Conservation (phyloP, 164 flowering plant species). For the Tetrastigma voinierianum region DNA sequence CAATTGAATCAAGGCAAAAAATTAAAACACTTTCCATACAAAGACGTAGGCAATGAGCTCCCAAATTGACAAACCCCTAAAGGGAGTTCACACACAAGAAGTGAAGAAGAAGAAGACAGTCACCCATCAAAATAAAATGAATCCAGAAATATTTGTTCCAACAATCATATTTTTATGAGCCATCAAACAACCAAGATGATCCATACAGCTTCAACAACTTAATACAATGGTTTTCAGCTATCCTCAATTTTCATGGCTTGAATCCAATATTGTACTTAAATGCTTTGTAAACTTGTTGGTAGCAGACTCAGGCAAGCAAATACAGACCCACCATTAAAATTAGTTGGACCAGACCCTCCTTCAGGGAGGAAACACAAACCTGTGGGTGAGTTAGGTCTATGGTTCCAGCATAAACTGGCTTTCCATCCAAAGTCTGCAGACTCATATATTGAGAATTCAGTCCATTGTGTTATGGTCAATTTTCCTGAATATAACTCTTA, state of each 20-base stretch:
- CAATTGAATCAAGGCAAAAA: too few species aligned
- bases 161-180: too few species aligned
- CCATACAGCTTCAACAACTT: too few species aligned
- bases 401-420: constrained; percentile 76
- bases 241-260: not conserved
- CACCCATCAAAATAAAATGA: too few species aligned
- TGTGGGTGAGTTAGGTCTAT: constrained; percentile 84
- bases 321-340: constrained; percentile 60
- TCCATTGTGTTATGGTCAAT: constrained; percentile 87
- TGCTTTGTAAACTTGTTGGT: constrained; percentile 43
- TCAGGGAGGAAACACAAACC: constrained; percentile 76
- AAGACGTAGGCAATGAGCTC: too few species aligned
- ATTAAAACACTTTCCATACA: too few species aligned
- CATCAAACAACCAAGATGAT: too few species aligned
- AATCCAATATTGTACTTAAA: constrained; percentile 22
- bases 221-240: not conserved
- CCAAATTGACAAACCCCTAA: too few species aligned
- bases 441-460: constrained; percentile 72
- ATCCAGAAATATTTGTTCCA: too few species aligned
- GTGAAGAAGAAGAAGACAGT: too few species aligned
- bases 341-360: constrained; percentile 30
- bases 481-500: too few species aligned
- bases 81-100: too few species aligned
- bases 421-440: constrained; percentile 82
- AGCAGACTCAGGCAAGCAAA: constrained; percentile 79